Percentiles rank a stretch among this genome's conserved stretches.
Conservation (phyloP, 176 grass and related monocot species). For the Elymus sibiricus region DNA sequence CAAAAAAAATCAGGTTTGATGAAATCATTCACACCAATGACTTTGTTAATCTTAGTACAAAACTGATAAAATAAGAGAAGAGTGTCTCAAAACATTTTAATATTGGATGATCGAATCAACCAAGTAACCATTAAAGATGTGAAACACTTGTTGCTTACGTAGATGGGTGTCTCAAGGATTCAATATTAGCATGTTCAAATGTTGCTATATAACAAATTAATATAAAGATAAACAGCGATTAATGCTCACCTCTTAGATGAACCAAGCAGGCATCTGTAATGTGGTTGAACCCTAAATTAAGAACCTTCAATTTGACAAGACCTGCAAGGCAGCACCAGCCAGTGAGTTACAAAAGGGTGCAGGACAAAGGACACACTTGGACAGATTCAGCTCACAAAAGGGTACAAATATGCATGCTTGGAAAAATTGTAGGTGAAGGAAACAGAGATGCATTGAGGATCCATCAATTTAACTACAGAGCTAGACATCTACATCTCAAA, state of each 20-base stretch:
- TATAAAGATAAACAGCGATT: background rate
- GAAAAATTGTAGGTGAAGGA: background rate
- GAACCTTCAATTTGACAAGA: conserved; percentile 64
- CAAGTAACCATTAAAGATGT: no score
- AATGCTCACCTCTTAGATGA: conserved; percentile 60
- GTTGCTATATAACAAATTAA: background rate
- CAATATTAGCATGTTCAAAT: background rate
- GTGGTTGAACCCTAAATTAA: conserved; percentile 85
- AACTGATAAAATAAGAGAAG: background rate
- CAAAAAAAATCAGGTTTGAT: background rate
- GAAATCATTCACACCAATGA: background rate
- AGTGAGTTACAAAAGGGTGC: background rate
- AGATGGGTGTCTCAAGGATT: background rate
- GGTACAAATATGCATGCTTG: background rate
- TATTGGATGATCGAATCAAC: background rate
- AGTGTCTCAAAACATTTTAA: background rate
- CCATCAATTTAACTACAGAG: background rate
- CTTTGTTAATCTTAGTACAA: background rate
- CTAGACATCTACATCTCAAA: background rate
- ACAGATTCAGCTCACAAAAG: background rate
- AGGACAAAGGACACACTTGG: background rate
- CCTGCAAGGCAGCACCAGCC: conserved; percentile 26
- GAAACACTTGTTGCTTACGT: background rate
- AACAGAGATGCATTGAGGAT: background rate
- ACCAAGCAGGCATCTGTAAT: conserved; percentile 81